Base-by-base conservation (phyloP, 148 eudicot genomes). In the Nepenthes mirabilis region DNA sequence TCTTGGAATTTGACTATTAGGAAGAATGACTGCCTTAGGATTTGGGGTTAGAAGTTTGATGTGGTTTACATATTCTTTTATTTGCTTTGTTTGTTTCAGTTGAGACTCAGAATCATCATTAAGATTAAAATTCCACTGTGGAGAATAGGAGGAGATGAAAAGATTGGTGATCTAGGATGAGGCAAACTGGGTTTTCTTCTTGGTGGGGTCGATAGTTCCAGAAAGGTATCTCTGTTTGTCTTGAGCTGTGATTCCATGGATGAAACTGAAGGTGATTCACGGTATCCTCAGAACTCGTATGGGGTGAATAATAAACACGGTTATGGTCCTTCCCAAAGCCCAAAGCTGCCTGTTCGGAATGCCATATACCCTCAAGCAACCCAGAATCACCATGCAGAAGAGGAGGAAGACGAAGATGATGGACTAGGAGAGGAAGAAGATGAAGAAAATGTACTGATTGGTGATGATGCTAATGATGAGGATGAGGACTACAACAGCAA, bases 241-340 rank as follows among this genome's bases (percentile, higher is more conserved):
- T 56, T 14, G 14, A 33, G 34, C 49, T 58, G 33, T 23, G 45
- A 58, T 47, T 37, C 13, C 58, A 83, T 84, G 90, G 95, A 79
- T 64, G 78, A 74, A 43, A 68, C 65, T 34, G 76, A 75, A 60
- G 83, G 76, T 58, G 77, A 70, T 67, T 59, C 52, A 14, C 67
- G 73, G 47, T 68, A 74, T 72, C 70, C 67, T 35, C 70, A 65
- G 8, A 75, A 47, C 63, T 43, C 69, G 5, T 63, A 73, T 69
- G 71, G 76, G 37, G 36, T 73, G 68, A 74, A 60, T 58, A 47
- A 62, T 37, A 68, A 66, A 60, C 75, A 64, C 35, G 75, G 71
- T 9, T 64, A 75, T 64, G 74, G 62, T 56, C 64, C 79, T 33
- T 66, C 79, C 6, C 66, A 70, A 40, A 68, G 55, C 11, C 71